These are phyloP conservation scores for Triticum urartu DNA, from an alignment of 176 grass and related monocot genomes.

Conservation along the genomic window DNA sequence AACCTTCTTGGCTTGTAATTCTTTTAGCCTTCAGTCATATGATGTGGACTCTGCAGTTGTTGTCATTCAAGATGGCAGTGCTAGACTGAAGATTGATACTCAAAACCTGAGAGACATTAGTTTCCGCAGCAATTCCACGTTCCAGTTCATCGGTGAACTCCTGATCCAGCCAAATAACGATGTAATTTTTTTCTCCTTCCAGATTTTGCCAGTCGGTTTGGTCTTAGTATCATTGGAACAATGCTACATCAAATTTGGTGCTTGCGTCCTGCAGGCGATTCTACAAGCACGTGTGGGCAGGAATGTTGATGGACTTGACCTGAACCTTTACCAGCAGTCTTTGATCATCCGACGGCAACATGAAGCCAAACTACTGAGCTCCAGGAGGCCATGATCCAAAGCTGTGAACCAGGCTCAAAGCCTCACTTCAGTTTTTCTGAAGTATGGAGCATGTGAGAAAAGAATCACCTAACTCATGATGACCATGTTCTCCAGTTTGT, in stretches of 20 bases:
- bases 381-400: constrained; percentile 41
- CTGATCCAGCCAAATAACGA: constrained; percentile 41
- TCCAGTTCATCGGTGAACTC: constrained; percentile 92
- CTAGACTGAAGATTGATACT: constrained; percentile 61
- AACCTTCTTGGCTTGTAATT: constrained; percentile 14
- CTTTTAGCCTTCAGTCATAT: constrained; percentile 67
- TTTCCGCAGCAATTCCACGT: constrained; percentile 50
- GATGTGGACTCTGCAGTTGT: constrained; percentile 54
- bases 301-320: constrained; percentile 66
- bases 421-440: background rate
- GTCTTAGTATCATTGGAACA: constrained; percentile 8
- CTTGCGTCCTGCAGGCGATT: constrained; percentile 42
- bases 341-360: constrained; percentile 56
- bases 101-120: constrained; percentile 50
- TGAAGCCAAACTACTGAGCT: constrained; percentile 45
- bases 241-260: background rate
- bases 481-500: background rate
- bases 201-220: background rate
- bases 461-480: background rate
- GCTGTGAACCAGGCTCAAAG: no score
- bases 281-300: constrained; percentile 68
- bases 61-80: constrained; percentile 47
- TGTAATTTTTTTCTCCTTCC: constrained; percentile 14
- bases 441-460: background rate
- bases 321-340: constrained; percentile 71